Evolutionary conservation across 441 rosid genomes (phyloP).

Genomic region (Gossypium schwendimanii): DNA sequence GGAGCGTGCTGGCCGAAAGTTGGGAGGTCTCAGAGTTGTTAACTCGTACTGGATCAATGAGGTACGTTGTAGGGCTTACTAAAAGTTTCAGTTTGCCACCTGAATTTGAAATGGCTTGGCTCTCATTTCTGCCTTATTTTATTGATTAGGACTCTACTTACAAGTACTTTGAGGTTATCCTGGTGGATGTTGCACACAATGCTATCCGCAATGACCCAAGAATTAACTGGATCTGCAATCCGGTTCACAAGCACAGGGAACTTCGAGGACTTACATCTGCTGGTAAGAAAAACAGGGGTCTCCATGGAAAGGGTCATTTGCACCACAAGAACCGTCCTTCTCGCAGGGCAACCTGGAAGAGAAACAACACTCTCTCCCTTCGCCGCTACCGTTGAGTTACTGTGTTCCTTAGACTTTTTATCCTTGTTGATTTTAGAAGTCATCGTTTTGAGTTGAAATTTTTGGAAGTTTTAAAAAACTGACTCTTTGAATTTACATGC

Average conservation of each 20-base stretch:
- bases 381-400: constrained; percentile 63
- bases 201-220: constrained; percentile 82
- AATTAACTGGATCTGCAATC: constrained; percentile 83
- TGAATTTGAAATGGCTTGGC: neutral
- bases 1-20: constrained; percentile 94
- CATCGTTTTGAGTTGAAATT: constrained; percentile 12
- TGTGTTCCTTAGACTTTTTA: constrained; percentile 10
- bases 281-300: constrained; percentile 84
- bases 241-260: constrained; percentile 85
- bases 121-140: constrained; percentile 3
- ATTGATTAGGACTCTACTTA: constrained; percentile 63
- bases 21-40: constrained; percentile 86
- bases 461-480: constrained; percentile 11
- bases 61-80: constrained; percentile 26
- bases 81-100: neutral
- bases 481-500: neutral
- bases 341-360: constrained; percentile 91
- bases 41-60: constrained; percentile 97
- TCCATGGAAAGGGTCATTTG: constrained; percentile 71
- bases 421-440: constrained; percentile 13
- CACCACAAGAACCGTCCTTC: constrained; percentile 82
- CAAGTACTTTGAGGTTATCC: constrained; percentile 73
- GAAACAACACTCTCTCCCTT: constrained; percentile 59
- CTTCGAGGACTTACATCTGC: constrained; percentile 84
- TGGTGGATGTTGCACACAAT: constrained; percentile 76